phyloP scores from a whole-genome alignment of 1,284 basidiomycete genomes.

The Rugosomyces carneus region DNA sequence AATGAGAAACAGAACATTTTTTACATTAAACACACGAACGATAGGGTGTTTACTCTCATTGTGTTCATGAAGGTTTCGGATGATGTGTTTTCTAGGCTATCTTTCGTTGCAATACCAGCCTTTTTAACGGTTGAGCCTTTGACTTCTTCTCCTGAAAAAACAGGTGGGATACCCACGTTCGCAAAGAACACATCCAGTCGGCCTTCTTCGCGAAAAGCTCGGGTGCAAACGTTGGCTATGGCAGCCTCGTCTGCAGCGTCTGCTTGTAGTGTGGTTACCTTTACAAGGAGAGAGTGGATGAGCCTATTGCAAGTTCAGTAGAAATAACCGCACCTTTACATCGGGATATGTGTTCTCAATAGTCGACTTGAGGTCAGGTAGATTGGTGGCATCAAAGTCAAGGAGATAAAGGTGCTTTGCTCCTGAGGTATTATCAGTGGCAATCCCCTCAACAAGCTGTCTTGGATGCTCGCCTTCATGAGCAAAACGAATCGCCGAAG shows the following conservation, averaged over 20 bases:
- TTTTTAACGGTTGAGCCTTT: constrained; percentile 21
- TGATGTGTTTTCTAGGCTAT: constrained; percentile 51
- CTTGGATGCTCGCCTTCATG: constrained; percentile 58
- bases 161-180: constrained; percentile 54
- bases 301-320: not conserved
- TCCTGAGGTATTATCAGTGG: constrained; percentile 38
- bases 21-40: constrained; percentile 41
- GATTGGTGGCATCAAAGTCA: constrained; percentile 68
- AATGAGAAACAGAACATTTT: not conserved
- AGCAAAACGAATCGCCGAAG: constrained; percentile 70
- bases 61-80: constrained; percentile 67
- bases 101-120: constrained; percentile 56
- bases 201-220: constrained; percentile 75
- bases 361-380: constrained; percentile 65
- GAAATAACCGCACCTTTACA: constrained; percentile 51
- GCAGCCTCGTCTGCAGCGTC: constrained; percentile 82
- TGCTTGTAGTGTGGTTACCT: constrained; percentile 69
- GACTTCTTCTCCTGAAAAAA: not conserved
- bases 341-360: constrained; percentile 69
- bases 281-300: constrained; percentile 1
- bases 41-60: constrained; percentile 78
- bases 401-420: constrained; percentile 81
- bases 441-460: not conserved
- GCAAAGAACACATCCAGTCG: constrained; percentile 92
- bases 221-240: constrained; percentile 65